phyloP scores from a whole-genome alignment of 2,329 filamentous ascomycete species.

The Penicillium corylophilum region DNA sequence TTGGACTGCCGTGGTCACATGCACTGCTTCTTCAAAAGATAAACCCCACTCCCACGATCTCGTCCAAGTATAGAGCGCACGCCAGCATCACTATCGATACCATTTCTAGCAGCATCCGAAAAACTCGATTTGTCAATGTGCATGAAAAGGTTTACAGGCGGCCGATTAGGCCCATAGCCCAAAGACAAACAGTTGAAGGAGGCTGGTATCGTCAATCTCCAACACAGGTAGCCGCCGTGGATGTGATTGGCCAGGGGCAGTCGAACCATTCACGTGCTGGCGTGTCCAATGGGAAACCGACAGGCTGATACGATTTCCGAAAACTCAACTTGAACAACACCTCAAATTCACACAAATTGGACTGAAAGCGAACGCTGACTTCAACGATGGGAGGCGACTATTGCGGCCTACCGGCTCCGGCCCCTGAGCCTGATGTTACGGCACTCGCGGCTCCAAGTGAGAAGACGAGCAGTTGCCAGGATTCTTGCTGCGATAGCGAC shows the following conservation, averaged over 20 bases:
- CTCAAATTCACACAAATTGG: conserved; percentile 1
- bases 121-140: neutral
- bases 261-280: neutral
- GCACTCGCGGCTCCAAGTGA: conserved; percentile 1
- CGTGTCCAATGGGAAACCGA: neutral
- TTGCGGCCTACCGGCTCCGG: conserved; percentile 2
- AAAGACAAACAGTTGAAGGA: neutral
- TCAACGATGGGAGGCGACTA: conserved; percentile 4
- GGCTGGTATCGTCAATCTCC: conserved; percentile 1
- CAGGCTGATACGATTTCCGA: neutral
- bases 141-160: conserved; percentile 3
- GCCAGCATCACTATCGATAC: neutral
- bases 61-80: no score
- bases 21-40: no score
- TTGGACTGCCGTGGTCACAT: no score
- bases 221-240: neutral
- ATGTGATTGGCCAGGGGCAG: neutral
- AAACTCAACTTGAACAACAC: conserved; percentile 1
- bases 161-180: neutral
- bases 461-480: conserved; percentile 2
- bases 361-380: conserved; percentile 2
- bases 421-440: conserved; percentile 1
- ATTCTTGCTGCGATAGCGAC: conserved; percentile 8
- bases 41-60: no score
- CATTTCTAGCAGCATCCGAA: conserved; percentile 3